Evolutionary conservation across 2,329 filamentous ascomycete genomes (phyloP).

Genomic region (Spiromastix sp.): DNA sequence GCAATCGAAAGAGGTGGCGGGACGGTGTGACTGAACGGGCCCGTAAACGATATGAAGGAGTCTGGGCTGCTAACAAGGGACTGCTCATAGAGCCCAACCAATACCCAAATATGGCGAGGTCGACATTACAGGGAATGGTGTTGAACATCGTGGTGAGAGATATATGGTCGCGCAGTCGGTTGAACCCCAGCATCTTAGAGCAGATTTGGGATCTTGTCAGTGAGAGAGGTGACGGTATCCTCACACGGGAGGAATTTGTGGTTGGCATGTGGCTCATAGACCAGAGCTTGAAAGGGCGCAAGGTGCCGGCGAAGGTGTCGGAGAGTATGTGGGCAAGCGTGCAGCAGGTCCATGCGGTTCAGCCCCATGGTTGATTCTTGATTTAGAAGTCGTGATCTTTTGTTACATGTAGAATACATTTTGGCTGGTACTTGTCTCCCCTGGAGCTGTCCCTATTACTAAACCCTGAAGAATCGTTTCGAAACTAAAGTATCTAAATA

Average conservation of each 20-base stretch:
- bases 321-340: conserved; percentile 40
- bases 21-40: conserved; percentile 35
- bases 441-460: too few relatives aligned
- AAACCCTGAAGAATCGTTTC: too few relatives aligned
- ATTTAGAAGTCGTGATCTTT: conserved; percentile 16
- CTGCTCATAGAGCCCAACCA: conserved; percentile 8
- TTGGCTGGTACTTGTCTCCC: too few relatives aligned
- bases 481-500: too few relatives aligned
- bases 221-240: conserved; percentile 24
- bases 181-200: conserved; percentile 28
- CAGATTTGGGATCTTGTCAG: conserved; percentile 39
- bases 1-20: conserved; percentile 36
- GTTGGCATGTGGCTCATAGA: conserved; percentile 43
- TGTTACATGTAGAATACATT: too few relatives aligned
- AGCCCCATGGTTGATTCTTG: too few relatives aligned
- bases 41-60: conserved; percentile 39
- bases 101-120: conserved; percentile 7
- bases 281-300: conserved; percentile 37
- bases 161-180: conserved; percentile 38
- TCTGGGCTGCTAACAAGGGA: conserved; percentile 41
- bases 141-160: conserved; percentile 37
- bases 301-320: conserved; percentile 35
- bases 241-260: conserved; percentile 38
- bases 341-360: conserved; percentile 22
- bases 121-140: conserved; percentile 29